phyloP scores from a whole-genome alignment of 208 protist species.

The Acanthamoeba royreba region DNA sequence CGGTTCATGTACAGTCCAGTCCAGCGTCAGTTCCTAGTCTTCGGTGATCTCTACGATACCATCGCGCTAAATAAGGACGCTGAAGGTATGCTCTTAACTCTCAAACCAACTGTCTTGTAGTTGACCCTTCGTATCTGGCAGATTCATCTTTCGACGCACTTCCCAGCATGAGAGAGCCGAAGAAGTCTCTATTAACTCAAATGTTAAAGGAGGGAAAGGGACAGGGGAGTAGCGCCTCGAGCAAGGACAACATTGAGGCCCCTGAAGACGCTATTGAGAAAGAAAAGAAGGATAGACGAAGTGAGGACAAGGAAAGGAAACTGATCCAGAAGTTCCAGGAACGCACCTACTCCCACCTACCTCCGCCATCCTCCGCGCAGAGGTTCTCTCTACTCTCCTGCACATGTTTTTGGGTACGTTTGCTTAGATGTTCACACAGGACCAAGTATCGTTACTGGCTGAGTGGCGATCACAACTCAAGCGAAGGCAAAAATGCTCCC shows the following conservation, averaged over 20 bases:
- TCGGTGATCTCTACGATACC: background rate
- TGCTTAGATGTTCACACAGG: background rate
- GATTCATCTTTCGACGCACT: background rate
- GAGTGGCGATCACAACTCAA: conserved; percentile 1
- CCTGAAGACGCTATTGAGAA: background rate
- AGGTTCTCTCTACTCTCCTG: background rate
- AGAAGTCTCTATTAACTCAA: background rate
- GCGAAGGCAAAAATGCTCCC: background rate
- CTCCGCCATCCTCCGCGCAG: background rate
- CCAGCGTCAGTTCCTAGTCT: conserved; percentile 1
- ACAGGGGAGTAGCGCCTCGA: background rate
- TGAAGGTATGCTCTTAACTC: background rate
- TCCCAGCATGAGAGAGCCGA: background rate
- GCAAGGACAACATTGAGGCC: background rate
- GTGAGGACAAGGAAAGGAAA: background rate
- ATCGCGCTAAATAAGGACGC: background rate
- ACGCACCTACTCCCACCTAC: background rate
- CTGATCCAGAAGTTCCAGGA: background rate
- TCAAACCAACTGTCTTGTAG: background rate
- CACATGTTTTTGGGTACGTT: background rate
- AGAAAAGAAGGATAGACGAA: background rate
- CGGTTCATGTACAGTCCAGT: background rate
- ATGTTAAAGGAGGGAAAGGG: background rate
- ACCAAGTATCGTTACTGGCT: background rate
- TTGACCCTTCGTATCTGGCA: background rate